Base-by-base conservation (phyloP, 2,329 filamentous ascomycete species). In the Plenodomus tracheiphilus region DNA sequence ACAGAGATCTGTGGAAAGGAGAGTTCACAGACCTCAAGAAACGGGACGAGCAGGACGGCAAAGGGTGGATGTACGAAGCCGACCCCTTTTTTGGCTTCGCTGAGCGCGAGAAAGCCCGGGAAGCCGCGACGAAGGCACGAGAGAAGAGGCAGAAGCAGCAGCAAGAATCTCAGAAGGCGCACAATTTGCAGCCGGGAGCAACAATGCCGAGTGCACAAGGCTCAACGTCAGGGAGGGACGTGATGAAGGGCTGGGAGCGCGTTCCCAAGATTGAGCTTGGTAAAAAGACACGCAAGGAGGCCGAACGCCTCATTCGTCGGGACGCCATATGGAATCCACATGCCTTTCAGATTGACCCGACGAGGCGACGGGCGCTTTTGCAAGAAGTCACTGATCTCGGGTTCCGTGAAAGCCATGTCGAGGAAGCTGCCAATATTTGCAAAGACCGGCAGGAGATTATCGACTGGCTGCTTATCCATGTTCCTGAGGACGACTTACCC, bases 401-500 rank as follows among this genome's bases (percentile, higher is more conserved):
- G 0, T 99, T 99, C 71, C 85, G 93, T n/a, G 81, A 80, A 62
- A 95, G 88, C 63, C 94, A 99, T 67, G 84, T 92, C 35, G 85
- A 95, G 66, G 94, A 99, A 74, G 93, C 94, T 8, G 84, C 89
- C 1, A 85, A 85, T 38, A 85, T 92, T 63, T 97, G 92, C 76
- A 95, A 93, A 71, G 91, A 96, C 68, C 82, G 88, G 22, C 92
- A 97, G 69, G 94, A 99, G 74, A 87, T 91, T 15, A 80, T 99
- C 2, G 93, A 97, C 70, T 99, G 94, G 94, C 81, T 99, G 15
- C 81, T 99, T 41, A 92, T 97, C 43, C 93, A 99, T 72, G 91
- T 99, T 2, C 94, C 94, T 1, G 94, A 99, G 68, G 94, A 99
- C 68, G 94, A 97, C 64, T 77, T 97, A n/a, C 94, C 94, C 1